Base-by-base conservation (phyloP, 768 basidiomycete genomes). In the Hemileccinum impolitum region DNA sequence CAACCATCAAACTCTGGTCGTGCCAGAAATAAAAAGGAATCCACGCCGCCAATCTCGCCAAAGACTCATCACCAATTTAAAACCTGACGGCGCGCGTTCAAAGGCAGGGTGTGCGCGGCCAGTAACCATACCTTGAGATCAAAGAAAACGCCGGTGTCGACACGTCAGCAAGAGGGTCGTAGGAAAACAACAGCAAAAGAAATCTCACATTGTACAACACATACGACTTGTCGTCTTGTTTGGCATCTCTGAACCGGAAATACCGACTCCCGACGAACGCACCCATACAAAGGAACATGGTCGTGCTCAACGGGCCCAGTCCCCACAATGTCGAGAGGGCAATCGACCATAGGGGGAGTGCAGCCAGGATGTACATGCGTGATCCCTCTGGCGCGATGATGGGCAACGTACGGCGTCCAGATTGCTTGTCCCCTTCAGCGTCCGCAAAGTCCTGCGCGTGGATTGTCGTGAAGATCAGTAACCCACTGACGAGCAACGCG, bases 381-480 rank as follows among this genome's bases (percentile, higher is more conserved):
- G 57, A 61, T 12, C 50, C 54, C 40, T 60, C 45, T 1, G 54
- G 58, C 0, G 53, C 46, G 15, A 58, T 45, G 25, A 70, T 61
- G 4, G 70, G 67, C 11, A 69, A 48, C 0, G 69, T 71, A 11
- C 50, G 56, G 28, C 69, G 61, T 9, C 70, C 69, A 13, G 58
- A 51, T 21, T 35, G 51, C 19, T 46, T 49, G 43, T 71, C 70
- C 4, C 70, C 70, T 10, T 58, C 54, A 17, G 57, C 58, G 25
- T 71, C 70, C 2, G 57, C 52, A 46, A 71, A 71, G 37, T 71
- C 70, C 48, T 70, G 66, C 1, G 67, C 65, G 30, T 73, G 70
- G 11, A 72, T 68, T 3, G 73, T 74, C 8, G 67, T 68, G 36
- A 65, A 43, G 8, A 71, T 60, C 13, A 71, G 63, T 10, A 60